These are phyloP conservation scores for Ceratopteris richardii DNA, from an alignment of 75 land plant species.

Conservation along the genomic window DNA sequence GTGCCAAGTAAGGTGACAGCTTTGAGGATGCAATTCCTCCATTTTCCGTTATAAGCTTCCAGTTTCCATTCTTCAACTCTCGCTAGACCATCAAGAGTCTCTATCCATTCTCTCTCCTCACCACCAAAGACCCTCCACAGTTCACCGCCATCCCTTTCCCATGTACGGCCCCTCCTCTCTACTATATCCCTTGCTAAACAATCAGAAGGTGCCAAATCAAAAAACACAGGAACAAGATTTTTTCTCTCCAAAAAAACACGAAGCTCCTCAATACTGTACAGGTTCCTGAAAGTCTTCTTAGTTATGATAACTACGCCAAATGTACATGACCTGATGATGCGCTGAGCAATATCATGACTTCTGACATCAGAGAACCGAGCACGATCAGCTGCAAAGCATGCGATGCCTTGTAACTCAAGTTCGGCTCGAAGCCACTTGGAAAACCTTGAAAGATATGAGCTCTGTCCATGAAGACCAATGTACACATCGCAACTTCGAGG, in stretches of 20 bases:
- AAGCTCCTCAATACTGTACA: constrained; percentile 76
- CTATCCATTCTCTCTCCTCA: constrained; percentile 70
- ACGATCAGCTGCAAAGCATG: constrained; percentile 68
- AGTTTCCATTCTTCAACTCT: constrained; percentile 66
- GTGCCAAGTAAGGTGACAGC: constrained; percentile 54
- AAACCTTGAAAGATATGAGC: constrained; percentile 54
- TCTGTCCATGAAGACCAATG: constrained; percentile 66
- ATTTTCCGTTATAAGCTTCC: constrained; percentile 70
- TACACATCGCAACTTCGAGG: constrained; percentile 70
- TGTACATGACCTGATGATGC: constrained; percentile 50
- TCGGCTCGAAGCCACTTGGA: constrained; percentile 82
- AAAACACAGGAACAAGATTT: constrained; percentile 80
- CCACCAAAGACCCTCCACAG: constrained; percentile 77
- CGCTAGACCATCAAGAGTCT: constrained; percentile 53
- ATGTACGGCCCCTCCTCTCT: constrained; percentile 67
- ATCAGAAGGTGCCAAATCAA: constrained; percentile 65
- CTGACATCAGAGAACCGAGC: constrained; percentile 36
- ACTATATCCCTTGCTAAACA: constrained; percentile 80
- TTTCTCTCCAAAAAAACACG: constrained; percentile 45
- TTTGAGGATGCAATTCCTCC: constrained; percentile 71
- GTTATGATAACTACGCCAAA: constrained; percentile 78
- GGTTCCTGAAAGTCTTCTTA: constrained; percentile 56
- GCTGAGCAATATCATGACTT: constrained; percentile 45
- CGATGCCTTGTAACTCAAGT: constrained; percentile 72
- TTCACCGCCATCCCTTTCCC: constrained; percentile 92